phyloP scores from a whole-genome alignment of 202 grass and related monocot genomes.

The Panicum virgatum region DNA sequence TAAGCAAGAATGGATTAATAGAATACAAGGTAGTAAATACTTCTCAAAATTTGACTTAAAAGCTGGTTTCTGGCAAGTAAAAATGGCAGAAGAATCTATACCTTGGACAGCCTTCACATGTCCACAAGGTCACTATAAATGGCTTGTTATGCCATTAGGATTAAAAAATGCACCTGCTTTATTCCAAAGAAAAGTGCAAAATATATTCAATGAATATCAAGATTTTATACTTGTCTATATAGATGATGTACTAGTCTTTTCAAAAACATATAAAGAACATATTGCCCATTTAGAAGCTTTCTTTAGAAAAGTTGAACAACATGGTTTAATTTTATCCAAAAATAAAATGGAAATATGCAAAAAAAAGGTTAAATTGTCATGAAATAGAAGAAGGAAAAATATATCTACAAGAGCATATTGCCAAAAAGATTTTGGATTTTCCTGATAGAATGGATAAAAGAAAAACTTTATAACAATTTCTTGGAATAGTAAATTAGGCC shows the following conservation, averaged over 20 bases:
- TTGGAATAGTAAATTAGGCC: no score
- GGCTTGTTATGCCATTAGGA: not conserved
- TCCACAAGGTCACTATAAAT: not conserved
- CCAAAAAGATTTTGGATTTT: no score
- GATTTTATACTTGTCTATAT: not conserved
- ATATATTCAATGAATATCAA: no score
- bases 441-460: no score
- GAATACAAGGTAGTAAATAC: no score
- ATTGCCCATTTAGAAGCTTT: not conserved
- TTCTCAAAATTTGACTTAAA: not conserved
- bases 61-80: not conserved
- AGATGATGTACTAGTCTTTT: not conserved
- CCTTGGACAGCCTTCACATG: not conserved
- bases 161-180: no score
- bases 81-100: not conserved
- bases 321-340: not conserved
- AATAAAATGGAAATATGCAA: not conserved
- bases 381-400: not conserved
- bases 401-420: not conserved
- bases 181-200: no score
- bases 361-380: not conserved
- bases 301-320: constrained; percentile 1
- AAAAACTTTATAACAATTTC: no score
- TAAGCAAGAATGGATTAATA: no score
- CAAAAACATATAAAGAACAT: not conserved